These are phyloP conservation scores for Quercus lobata DNA, from an alignment of 331 rosid genomes.

Conservation along the genomic window DNA sequence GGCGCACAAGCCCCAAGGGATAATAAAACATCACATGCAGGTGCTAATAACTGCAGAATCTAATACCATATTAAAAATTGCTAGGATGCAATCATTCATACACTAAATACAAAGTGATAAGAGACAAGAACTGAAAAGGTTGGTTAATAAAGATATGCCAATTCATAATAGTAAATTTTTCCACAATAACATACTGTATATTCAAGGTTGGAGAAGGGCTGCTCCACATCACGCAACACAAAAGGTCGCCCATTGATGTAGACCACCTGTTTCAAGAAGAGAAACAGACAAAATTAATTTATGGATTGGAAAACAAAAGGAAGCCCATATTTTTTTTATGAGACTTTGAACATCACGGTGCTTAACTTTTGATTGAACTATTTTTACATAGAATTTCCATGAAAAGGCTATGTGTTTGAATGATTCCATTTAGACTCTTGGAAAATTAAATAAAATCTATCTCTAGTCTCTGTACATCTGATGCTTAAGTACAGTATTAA, in stretches of 20 bases:
- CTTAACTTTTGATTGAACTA: background rate
- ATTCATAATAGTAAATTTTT: background rate
- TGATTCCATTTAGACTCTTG: background rate
- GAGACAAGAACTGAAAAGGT: background rate
- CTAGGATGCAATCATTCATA: background rate
- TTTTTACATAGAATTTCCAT: background rate
- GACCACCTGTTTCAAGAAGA: constrained; percentile 53
- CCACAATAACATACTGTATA: constrained; percentile 49
- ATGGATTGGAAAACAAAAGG: constrained; percentile 3
- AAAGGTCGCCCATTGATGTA: constrained; percentile 83
- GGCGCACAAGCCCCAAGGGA: background rate
- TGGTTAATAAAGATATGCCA: background rate
- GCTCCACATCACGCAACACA: constrained; percentile 76
- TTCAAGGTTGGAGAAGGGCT: constrained; percentile 82
- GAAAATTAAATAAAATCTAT: background rate
- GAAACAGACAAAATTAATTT: background rate
- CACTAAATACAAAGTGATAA: background rate
- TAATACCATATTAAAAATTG: background rate
- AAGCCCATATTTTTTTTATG: background rate
- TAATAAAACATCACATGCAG: background rate
- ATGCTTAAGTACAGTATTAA: background rate
- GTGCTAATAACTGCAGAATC: background rate
- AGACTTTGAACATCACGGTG: background rate
- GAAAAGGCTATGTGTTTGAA: background rate
- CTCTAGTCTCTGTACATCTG: background rate